Percentiles rank a stretch among this genome's conserved stretches.
phyloP scores from a whole-genome alignment of 2,329 filamentous ascomycete species.

The Davidsoniella neocaledoniae region DNA sequence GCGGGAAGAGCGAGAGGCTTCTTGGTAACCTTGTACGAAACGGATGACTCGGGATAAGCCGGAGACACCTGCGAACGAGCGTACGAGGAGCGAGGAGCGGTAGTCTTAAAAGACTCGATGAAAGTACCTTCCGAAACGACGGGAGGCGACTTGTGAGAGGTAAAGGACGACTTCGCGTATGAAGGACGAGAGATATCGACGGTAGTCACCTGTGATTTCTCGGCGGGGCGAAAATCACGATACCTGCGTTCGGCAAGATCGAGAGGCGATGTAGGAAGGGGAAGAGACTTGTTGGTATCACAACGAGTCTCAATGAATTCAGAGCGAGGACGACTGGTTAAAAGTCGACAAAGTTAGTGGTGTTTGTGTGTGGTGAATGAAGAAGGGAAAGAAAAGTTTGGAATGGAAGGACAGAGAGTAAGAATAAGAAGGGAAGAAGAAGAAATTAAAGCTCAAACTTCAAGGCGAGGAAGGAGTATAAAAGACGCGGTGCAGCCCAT shows the following conservation, averaged over 20 bases:
- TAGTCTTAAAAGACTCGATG: slow-evolving; percentile 16
- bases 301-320: slow-evolving; percentile 47
- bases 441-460: not conserved
- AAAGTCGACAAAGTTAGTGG: slow-evolving; percentile 18
- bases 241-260: slow-evolving; percentile 52
- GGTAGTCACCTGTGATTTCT: slow-evolving; percentile 28
- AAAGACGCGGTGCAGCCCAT: slow-evolving; percentile 6
- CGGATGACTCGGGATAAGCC: slow-evolving; percentile 11
- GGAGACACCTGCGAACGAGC: slow-evolving; percentile 10
- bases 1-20: slow-evolving; percentile 15
- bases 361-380: slow-evolving; percentile 22
- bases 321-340: slow-evolving; percentile 18
- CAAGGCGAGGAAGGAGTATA: slow-evolving; percentile 9
- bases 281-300: slow-evolving; percentile 41
- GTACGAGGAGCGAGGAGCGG: slow-evolving; percentile 15
- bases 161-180: not conserved
- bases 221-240: slow-evolving; percentile 28
- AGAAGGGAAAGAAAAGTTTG: not conserved
- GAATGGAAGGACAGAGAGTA: slow-evolving; percentile 6
- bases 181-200: slow-evolving; percentile 17
- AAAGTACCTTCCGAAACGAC: slow-evolving; percentile 15
- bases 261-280: slow-evolving; percentile 32
- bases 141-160: slow-evolving; percentile 7
- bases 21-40: slow-evolving; percentile 3
- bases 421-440: slow-evolving; percentile 5